A percentile compares a stretch with the other conserved stretches of the same genome.
These are phyloP conservation scores for Eutypa lata DNA, from an alignment of 2,329 filamentous ascomycete genomes.

Conservation along the genomic window DNA sequence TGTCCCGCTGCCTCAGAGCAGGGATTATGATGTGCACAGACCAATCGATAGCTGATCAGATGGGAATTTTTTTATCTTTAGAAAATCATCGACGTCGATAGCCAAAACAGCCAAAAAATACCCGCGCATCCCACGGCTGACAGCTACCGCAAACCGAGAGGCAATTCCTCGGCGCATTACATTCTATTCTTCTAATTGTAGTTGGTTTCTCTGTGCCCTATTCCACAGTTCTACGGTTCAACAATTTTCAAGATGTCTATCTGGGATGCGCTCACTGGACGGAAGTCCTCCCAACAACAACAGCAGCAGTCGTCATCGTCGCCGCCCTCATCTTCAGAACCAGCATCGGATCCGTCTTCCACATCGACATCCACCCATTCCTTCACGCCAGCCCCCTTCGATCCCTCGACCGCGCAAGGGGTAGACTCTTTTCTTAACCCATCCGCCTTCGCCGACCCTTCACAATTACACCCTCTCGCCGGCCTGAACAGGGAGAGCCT, in stretches of 20 bases:
- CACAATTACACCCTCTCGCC: conserved; percentile 86
- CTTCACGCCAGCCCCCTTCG: conserved; percentile 59
- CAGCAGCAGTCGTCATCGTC: conserved; percentile 32
- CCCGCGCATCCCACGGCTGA: background rate
- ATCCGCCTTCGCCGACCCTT: conserved; percentile 77
- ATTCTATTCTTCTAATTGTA: conserved; percentile 4
- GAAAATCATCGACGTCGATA: background rate
- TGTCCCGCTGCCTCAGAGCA: too few relatives aligned
- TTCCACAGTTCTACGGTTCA: background rate
- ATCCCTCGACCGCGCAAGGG: conserved; percentile 71
- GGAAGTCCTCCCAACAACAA: conserved; percentile 44
- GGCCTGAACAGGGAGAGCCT: conserved; percentile 89
- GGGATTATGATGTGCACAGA: background rate
- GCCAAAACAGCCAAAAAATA: background rate
- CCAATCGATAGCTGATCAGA: background rate
- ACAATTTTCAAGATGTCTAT: conserved; percentile 45
- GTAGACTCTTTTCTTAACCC: conserved; percentile 81
- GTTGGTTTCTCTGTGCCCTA: conserved; percentile 7
- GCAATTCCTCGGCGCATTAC: too few relatives aligned
- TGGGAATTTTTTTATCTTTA: conserved; percentile 5
- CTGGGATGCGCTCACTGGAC: conserved; percentile 61
- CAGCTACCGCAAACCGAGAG: too few relatives aligned
- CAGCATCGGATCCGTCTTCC: conserved; percentile 42
- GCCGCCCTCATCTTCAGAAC: conserved; percentile 11
- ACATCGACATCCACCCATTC: conserved; percentile 44